These are phyloP conservation scores for Candida pseudofarinosa DNA, from an alignment of 805 yeast genomes.

Conservation along the genomic window DNA sequence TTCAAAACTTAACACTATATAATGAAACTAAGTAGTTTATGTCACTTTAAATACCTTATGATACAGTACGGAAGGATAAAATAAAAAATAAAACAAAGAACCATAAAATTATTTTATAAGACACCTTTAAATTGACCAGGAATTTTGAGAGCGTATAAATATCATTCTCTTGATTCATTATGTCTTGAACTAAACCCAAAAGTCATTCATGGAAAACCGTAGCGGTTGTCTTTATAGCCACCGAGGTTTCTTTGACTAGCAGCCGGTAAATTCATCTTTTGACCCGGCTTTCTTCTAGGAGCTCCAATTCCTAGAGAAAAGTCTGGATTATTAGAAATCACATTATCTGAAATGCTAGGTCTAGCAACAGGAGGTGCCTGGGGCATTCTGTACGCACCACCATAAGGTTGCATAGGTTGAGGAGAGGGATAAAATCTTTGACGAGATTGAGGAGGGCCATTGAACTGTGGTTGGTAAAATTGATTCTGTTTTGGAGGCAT, in stretches of 20 bases:
- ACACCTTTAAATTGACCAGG: no score
- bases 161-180: background rate
- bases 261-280: constrained; percentile 1
- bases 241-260: background rate
- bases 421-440: constrained; percentile 3
- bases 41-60: background rate
- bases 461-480: constrained; percentile 7
- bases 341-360: constrained; percentile 36
- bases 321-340: constrained; percentile 38
- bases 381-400: constrained; percentile 5
- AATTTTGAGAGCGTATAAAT: no score
- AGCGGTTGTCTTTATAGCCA: constrained; percentile 1
- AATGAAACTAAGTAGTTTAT: background rate
- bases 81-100: background rate
- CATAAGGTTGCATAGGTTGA: constrained; percentile 1
- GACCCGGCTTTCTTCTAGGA: constrained; percentile 15
- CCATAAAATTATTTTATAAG: no score
- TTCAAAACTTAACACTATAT: background rate
- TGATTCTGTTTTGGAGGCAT: constrained; percentile 9
- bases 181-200: background rate
- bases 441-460: constrained; percentile 4
- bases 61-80: background rate
- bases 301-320: constrained; percentile 34
- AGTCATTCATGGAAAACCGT: background rate
- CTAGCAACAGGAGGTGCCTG: constrained; percentile 7